Evolutionary conservation across 345 rosid species (phyloP), one percentile per base, ranked within the genome.

Genomic region (Diplotaxis tenuifolia): DNA sequence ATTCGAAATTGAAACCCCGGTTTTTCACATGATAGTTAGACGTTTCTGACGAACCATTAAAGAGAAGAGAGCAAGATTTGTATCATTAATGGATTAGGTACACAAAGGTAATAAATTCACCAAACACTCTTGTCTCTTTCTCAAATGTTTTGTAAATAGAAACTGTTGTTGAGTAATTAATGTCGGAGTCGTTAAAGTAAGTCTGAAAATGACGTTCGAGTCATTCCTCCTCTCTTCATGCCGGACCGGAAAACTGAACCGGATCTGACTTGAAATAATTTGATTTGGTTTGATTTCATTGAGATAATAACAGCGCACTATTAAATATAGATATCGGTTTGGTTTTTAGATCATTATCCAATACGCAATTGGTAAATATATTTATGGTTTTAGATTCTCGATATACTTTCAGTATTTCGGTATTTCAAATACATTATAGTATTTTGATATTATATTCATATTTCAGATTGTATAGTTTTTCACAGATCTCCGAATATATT

Each of bases 21-120:
- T 10, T 66, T n/a, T 32, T 23, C 54, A 22, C 52, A 32, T 47
- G 11, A 57, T 4, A 65, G 7, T 45, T 50, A 12, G 4, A 18
- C 67, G 68, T 60, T 58, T 75, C 55, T 68, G 74, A 61, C 47
- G 19, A 10, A 36, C 10, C 7, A 60, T 23, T 59, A 32, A 32
- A 19, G 23, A 57, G 50, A 6, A 7, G 7, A 45, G 7, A 12
- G 16, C 53, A 62, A 57, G 38, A 20, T 52, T 15, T 21, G 62
- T 54, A 25, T 54, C 57, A 27, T 29, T 60, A 22, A 22, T 64
- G 75, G 79, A 63, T 76, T 76, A 76, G 72, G 72, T 76, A 31
- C 55, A 76, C 32, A 70, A 76, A 70, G 60, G 34, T 40, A 76
- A 47, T 47, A 57, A 76, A 19, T 64, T 71, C 62, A 64, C 64